Evolutionary conservation across 805 yeast genomes (phyloP).

Genomic region (Spathaspora gorwiae): DNA sequence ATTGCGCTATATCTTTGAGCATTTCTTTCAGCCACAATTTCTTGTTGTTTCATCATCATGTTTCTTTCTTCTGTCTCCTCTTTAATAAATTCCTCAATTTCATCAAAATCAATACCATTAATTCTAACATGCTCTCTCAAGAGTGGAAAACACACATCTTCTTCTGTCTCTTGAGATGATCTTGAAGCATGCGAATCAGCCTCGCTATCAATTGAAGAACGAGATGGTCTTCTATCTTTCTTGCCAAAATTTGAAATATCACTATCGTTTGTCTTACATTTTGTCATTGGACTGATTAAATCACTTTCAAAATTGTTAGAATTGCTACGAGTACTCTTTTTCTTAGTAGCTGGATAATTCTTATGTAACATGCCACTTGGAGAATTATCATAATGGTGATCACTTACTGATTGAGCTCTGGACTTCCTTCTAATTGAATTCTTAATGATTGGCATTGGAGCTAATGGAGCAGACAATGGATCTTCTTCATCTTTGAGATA

Average conservation of each 20-base stretch:
- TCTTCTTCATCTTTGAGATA: constrained; percentile 17
- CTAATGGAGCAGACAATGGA: background rate
- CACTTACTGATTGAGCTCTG: constrained; percentile 40
- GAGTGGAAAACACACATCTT: constrained; percentile 97
- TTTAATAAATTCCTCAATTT: constrained; percentile 74
- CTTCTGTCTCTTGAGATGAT: constrained; percentile 87
- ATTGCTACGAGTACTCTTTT: background rate
- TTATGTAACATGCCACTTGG: constrained; percentile 20
- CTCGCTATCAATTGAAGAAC: constrained; percentile 52
- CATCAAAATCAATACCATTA: constrained; percentile 87
- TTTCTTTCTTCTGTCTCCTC: constrained; percentile 50
- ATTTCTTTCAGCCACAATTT: constrained; percentile 18
- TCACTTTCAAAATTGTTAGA: constrained; percentile 20
- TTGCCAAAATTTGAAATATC: constrained; percentile 11
- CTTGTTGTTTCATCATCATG: constrained; percentile 20
- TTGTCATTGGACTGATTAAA: constrained; percentile 25
- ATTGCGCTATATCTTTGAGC: constrained; percentile 6
- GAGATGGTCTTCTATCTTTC: constrained; percentile 29
- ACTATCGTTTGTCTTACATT: constrained; percentile 22
- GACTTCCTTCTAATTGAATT: constrained; percentile 12
- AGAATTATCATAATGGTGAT: constrained; percentile 8
- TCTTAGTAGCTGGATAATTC: constrained; percentile 1
- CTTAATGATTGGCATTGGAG: constrained; percentile 11
- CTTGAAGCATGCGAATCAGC: constrained; percentile 70
- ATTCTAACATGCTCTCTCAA: constrained; percentile 53